These are phyloP conservation scores for Solanum dulcamara DNA, from an alignment of 257 asterid species.

Conservation along the genomic window DNA sequence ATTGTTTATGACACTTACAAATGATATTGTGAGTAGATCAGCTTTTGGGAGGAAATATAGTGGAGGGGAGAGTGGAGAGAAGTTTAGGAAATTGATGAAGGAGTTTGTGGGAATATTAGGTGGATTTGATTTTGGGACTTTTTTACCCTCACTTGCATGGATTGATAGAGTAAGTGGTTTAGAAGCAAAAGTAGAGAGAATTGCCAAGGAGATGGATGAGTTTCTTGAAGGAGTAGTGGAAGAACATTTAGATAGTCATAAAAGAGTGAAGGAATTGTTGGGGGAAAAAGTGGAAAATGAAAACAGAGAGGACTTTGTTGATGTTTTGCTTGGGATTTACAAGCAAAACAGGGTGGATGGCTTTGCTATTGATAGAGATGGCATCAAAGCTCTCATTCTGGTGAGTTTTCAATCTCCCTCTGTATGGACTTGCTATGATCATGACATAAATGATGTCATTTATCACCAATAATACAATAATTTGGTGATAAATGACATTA, in stretches of 20 bases:
- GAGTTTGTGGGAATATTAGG: conserved; percentile 19
- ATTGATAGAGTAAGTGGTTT: conserved; percentile 17
- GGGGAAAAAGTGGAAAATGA: not conserved
- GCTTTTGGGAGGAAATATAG: conserved; percentile 33
- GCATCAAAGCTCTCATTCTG: not conserved
- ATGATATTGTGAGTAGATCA: conserved; percentile 28
- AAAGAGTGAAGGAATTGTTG: not conserved
- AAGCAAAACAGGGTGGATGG: not conserved
- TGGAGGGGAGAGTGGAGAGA: conserved; percentile 19
- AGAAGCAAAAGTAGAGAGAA: conserved; percentile 11
- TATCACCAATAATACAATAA: not conserved
- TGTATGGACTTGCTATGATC: not conserved
- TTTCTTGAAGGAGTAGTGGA: conserved; percentile 22
- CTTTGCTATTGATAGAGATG: not conserved
- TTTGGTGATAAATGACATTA: not conserved
- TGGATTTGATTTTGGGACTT: conserved; percentile 9
- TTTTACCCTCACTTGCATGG: conserved; percentile 36
- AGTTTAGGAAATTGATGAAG: conserved; percentile 6
- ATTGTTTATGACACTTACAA: conserved; percentile 9
- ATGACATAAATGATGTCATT: not conserved
- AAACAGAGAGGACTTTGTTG: conserved; percentile 21
- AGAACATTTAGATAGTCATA: conserved; percentile 7
- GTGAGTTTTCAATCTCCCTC: not conserved
- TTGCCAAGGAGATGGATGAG: conserved; percentile 17
- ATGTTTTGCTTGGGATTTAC: conserved; percentile 30